A percentile compares a stretch with the other conserved stretches of the same genome.
These are phyloP conservation scores for Geranium rotundifolium DNA, from an alignment of 345 rosid species.

Conservation along the genomic window DNA sequence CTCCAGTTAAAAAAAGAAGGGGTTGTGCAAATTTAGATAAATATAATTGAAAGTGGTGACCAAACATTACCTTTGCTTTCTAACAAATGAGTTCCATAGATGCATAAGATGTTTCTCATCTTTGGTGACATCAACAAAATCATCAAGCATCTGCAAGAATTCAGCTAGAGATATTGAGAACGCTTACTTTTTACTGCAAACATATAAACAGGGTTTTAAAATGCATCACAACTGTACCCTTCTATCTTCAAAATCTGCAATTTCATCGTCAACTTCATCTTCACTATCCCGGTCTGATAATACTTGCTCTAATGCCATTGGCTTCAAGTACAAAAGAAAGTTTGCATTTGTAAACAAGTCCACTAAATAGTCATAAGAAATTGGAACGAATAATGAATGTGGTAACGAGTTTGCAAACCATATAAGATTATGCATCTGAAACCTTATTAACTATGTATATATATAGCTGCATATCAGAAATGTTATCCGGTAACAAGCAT, in stretches of 20 bases:
- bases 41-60: neutral
- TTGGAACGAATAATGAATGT: neutral
- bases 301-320: slow-evolving; percentile 67
- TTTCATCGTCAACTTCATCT: slow-evolving; percentile 69
- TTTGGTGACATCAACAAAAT: slow-evolving; percentile 81
- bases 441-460: no score
- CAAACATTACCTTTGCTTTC: slow-evolving; percentile 49
- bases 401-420: neutral
- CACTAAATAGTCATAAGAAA: neutral
- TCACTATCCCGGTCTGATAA: slow-evolving; percentile 75
- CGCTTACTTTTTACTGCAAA: no score
- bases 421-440: no score
- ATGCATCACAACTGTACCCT: slow-evolving; percentile 35
- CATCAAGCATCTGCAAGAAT: slow-evolving; percentile 85
- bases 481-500: no score
- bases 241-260: slow-evolving; percentile 69
- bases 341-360: neutral
- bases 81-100: slow-evolving; percentile 86
- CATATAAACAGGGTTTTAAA: neutral
- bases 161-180: slow-evolving; percentile 4
- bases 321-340: slow-evolving; percentile 34
- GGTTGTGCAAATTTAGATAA: neutral
- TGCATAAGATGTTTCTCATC: slow-evolving; percentile 77
- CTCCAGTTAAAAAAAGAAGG: slow-evolving; percentile 2
- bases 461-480: no score